Evolutionary conservation across 2,329 filamentous ascomycete species (phyloP), one percentile per base, ranked within the genome.

Genomic region (Colletotrichum tofieldiae): DNA sequence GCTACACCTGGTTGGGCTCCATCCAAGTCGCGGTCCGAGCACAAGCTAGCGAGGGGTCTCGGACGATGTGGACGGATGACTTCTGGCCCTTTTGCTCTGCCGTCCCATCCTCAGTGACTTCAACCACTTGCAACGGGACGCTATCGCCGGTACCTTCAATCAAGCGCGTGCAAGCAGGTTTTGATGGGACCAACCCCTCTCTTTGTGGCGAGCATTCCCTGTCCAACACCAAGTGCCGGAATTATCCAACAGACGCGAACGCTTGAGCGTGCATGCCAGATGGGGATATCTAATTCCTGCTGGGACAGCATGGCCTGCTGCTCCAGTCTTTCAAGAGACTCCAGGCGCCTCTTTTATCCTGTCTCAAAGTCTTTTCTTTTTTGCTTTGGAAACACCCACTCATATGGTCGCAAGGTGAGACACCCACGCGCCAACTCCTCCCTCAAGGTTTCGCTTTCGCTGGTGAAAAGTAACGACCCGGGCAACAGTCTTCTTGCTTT

Each of bases 131-230:
- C 49, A 26, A 47, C 23, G 26, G 41, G 32, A 56, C 18, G 55
- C 45, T 37, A 54, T 70, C 67, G 47, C 47, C 14, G 37, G 16
- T 1, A 5, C 35, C 45, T 45, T 37, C 37, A 45, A 60, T 20
- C 37, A 35, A n/a, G 29, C 8, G 49, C 43, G 39, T 35, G 23
- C 60, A 69, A 72, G 60, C 65, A 64, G 65, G 65, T 69, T 72
- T 69, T 54, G 32, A 60, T 29, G 69, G 69, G 52, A 12, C 59
- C 54, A 32, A 52, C 54, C 59, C 26, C 39, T 41, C 65, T 37
- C 3, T 39, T 18, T 11, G 59, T 55, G 65, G 54, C 65, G 65
- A 64, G 65, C 69, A 72, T 69, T 32, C 69, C 69, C 65, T 72
- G 69, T 39, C 43, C 9, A 12, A n/a, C 2, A 1, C 16, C 18